Percentiles rank a stretch among this genome's conserved stretches.
Conservation (phyloP, 108 stramenopile genomes). For the Skeletonema potamos region DNA sequence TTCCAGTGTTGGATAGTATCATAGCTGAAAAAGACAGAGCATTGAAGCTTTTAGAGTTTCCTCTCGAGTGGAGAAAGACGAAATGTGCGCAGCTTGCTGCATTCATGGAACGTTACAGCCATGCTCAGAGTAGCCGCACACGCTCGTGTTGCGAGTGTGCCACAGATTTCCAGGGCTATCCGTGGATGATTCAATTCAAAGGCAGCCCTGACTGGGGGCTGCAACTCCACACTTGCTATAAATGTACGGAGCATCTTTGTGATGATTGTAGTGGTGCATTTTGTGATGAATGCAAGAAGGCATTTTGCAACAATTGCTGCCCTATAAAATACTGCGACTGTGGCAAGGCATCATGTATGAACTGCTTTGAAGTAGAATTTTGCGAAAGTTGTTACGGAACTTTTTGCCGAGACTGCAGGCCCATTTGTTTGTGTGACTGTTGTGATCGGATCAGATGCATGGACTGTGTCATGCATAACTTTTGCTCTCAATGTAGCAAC, state of each 20-base stretch:
- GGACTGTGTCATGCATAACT: background rate
- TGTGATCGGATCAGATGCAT: slow-evolving; percentile 7
- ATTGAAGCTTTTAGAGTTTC: slow-evolving; percentile 11
- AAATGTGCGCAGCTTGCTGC: background rate
- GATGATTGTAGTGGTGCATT: background rate
- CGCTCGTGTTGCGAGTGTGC: background rate
- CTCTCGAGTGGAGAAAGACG: slow-evolving; percentile 4
- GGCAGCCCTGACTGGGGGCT: background rate
- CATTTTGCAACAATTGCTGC: background rate
- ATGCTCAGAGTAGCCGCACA: background rate
- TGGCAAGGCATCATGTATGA: slow-evolving; percentile 1
- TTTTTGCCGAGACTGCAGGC: background rate
- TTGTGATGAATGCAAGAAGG: slow-evolving; percentile 11
- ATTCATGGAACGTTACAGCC: slow-evolving; percentile 12
- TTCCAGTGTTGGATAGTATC: slow-evolving; percentile 26
- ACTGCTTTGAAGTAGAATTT: background rate
- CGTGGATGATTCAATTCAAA: background rate
- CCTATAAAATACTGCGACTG: background rate
- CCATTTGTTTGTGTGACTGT: background rate
- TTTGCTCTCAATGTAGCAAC: background rate
- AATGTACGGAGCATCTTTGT: slow-evolving; percentile 10
- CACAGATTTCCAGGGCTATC: background rate
- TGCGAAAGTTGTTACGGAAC: background rate
- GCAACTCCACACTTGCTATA: slow-evolving; percentile 16
- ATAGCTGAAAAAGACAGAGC: slow-evolving; percentile 9